Percentiles rank a stretch among this genome's conserved stretches.
Evolutionary conservation across 305 asterid species (phyloP).

Genomic region (Stenogyne calaminthoides): DNA sequence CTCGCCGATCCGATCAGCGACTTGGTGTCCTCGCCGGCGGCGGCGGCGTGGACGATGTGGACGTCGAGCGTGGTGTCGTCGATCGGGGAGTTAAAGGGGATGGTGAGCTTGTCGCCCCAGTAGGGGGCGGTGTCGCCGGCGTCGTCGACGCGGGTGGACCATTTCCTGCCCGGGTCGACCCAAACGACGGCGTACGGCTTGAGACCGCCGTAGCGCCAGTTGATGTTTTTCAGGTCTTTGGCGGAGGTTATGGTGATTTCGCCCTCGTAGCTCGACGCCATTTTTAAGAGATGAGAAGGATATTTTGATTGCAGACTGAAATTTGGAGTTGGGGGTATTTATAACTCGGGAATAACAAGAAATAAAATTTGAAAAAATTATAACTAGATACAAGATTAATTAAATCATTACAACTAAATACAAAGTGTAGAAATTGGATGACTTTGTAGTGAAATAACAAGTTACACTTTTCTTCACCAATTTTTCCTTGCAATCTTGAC

Average conservation of each 20-base stretch:
- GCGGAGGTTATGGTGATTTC: slow-evolving; percentile 67
- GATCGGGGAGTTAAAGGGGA: slow-evolving; percentile 63
- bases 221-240: slow-evolving; percentile 78
- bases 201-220: slow-evolving; percentile 78
- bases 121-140: slow-evolving; percentile 62
- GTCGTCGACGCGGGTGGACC: slow-evolving; percentile 68
- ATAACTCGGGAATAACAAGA: neutral
- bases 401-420: too few relatives aligned
- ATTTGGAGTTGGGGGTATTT: neutral
- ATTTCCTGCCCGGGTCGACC: slow-evolving; percentile 67
- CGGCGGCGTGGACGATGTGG: slow-evolving; percentile 73
- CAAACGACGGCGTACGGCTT: slow-evolving; percentile 88
- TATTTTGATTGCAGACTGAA: neutral
- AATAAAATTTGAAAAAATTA: too few relatives aligned
- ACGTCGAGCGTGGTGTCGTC: slow-evolving; percentile 64
- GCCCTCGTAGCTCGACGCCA: slow-evolving; percentile 71
- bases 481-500: too few relatives aligned
- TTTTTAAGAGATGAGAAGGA: neutral
- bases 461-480: too few relatives aligned
- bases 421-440: too few relatives aligned
- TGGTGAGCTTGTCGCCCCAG: slow-evolving; percentile 64
- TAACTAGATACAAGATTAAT: too few relatives aligned
- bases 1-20: slow-evolving; percentile 80
- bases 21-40: slow-evolving; percentile 68
- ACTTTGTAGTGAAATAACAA: too few relatives aligned